Base-by-base conservation (phyloP, 352 stramenopile genomes). In the Phytophthora cactorum region DNA sequence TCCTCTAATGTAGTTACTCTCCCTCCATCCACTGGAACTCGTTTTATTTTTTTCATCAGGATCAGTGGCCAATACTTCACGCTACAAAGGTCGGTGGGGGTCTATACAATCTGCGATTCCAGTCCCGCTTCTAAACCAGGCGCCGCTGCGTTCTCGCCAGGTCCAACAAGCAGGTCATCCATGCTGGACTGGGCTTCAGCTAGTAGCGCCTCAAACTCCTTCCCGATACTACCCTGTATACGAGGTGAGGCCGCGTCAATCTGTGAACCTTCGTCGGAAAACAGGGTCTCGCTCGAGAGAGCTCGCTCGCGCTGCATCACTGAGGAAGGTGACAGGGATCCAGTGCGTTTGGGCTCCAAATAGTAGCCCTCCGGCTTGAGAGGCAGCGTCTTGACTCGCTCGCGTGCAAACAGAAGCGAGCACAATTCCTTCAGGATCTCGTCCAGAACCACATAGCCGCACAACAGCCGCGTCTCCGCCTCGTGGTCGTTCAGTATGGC, bases 391-490 rank as follows among this genome's bases (percentile, higher is more conserved):
- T 82, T 81, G 27, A 93, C 81, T 22, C 84, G 84, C 36, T 94
- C 86, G 27, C 83, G 84, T 1, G 86, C 85, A 52, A 95, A 93
- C 2, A 95, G 68, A 57, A 92, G 75, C 9, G 86, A 92, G 51
- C 88, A 93, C 2, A 96, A 75, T 64, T 96, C 88, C 64, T 95
- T 95, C 3, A 96, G 62, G 32, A 96, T 82, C 59, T 96, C 88
- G 51, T 96, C 88, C 15, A 96, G 66, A 34, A 96, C 78, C 27
- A 95, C 76, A n/a, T 84, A 94, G 0, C 82, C 85, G 28, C 83
- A 90, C 11, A 96, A 49, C 34, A 94, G 47, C 6, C 81, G 81
- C 29, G 78, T 85, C 53, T 93, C 82, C 4, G 77, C 72, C 43
- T 92, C 86, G 47, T 91, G 75, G 38, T 88, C 80, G 47, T 89